phyloP scores from a whole-genome alignment of 2,329 filamentous ascomycete species.

The Parafenestella ontariensis region DNA sequence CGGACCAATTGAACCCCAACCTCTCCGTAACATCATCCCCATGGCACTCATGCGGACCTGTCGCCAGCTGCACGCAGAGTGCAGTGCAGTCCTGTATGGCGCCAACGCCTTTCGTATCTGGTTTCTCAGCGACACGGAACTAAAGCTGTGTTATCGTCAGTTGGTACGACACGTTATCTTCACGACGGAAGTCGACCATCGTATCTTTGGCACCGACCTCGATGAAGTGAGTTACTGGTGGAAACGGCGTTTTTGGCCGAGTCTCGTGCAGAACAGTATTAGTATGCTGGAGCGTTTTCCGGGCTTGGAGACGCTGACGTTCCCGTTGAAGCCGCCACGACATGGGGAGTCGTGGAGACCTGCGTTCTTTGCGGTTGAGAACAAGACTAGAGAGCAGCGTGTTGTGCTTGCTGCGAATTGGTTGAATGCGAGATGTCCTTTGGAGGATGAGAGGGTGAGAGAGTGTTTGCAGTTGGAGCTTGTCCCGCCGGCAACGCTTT shows the following conservation, averaged over 20 bases:
- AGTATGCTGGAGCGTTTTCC: conserved; percentile 32
- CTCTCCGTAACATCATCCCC: conserved; percentile 23
- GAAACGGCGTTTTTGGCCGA: conserved; percentile 39
- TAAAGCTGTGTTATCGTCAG: conserved; percentile 24
- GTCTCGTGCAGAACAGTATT: conserved; percentile 23
- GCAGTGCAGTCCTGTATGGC: conserved; percentile 55
- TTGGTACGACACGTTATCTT: conserved; percentile 32
- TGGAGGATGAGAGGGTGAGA: conserved; percentile 28
- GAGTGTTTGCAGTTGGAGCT: conserved; percentile 37
- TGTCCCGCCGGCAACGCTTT: conserved; percentile 12
- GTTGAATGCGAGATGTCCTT: conserved; percentile 31
- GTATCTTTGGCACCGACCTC: conserved; percentile 29
- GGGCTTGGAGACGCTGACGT: conserved; percentile 29
- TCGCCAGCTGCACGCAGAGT: conserved; percentile 52
- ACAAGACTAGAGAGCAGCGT: conserved; percentile 35
- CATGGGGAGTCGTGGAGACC: conserved; percentile 27
- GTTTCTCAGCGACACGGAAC: conserved; percentile 14
- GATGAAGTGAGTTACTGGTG: conserved; percentile 37
- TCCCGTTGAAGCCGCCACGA: conserved; percentile 30
- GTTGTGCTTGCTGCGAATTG: conserved; percentile 34
- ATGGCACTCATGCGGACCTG: conserved; percentile 46
- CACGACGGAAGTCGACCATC: conserved; percentile 27
- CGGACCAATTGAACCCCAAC: conserved; percentile 32
- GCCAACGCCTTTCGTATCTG: conserved; percentile 53
- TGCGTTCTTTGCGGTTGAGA: conserved; percentile 31